Evolutionary conservation across 2,329 filamentous ascomycete genomes (phyloP), one percentile per base, ranked within the genome.

Genomic region (Nigrospora osmanthi): DNA sequence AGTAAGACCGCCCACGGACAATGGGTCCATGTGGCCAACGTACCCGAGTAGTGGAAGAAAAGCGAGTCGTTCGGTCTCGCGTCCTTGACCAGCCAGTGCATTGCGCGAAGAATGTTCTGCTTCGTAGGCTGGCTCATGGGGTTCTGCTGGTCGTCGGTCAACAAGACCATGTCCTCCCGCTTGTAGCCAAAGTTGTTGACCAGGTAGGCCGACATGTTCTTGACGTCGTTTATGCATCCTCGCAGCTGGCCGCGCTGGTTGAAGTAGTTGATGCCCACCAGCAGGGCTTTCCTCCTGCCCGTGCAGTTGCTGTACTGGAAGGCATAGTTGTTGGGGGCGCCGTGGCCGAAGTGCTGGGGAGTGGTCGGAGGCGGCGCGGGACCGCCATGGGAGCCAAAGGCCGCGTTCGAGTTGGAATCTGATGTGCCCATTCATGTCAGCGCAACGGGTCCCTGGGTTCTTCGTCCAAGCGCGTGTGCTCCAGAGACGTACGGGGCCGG

Each of bases 81-180:
- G 60, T 95, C 90, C 68, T 95, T 95, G 47, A 96, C 89, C 16
- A 97, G 71, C 91, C 91, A 97, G 63, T 96, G 90, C 91, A 97
- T 97, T 30, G 91, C 91, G 43, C 91, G 80, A 34, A 97, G 67
- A 45, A 97, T 95, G 61, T 97, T 97, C 54, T 88, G 86, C 66
- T 96, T 96, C 6, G 89, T 95, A 10, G 91, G 91, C 68, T 95
- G 89, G 67, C 89, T 95, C 87, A 96, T 95, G 23, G 89, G 88
- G 57, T 95, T 95, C 63, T 95, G 89, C 69, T 96, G 90, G 62
- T 97, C 91, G 61, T 97, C 91, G 35, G 91, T 96, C 62, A 97
- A 76, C 50, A 93, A 83, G 16, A 97, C 91, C 91, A 97, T 97
- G 60, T 97, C 90, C 66, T 96, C 91, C 47, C 89, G 76, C 67